Evolutionary conservation across 176 grass and related monocot species (phyloP).

Genomic region (Eremochloa ophiuroides): DNA sequence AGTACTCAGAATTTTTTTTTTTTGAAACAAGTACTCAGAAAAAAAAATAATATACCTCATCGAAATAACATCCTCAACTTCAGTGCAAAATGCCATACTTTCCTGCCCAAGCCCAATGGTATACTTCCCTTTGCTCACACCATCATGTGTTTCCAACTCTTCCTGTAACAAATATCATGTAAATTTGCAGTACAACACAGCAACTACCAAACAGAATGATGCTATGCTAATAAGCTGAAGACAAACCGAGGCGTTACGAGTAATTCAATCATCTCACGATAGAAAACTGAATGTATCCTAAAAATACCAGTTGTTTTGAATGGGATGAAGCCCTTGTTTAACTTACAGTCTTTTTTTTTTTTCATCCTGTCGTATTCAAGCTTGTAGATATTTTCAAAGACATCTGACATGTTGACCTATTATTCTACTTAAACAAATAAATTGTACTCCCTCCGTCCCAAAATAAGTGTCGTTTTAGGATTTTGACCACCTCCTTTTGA

Average conservation of each 20-base stretch:
- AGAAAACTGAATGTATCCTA: not conserved
- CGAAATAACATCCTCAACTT: conserved; percentile 94
- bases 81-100: conserved; percentile 90
- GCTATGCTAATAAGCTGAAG: not conserved
- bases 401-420: too few relatives aligned
- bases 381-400: not conserved
- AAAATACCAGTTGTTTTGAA: not conserved
- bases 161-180: conserved; percentile 52
- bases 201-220: not conserved
- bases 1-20: not conserved
- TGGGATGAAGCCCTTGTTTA: not conserved
- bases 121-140: conserved; percentile 92
- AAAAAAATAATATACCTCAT: conserved; percentile 62
- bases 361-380: not conserved
- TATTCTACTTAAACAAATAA: not conserved
- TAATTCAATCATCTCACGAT: not conserved
- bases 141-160: conserved; percentile 78
- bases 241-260: not conserved
- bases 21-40: not conserved
- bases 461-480: too few relatives aligned
- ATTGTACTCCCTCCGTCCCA: too few relatives aligned
- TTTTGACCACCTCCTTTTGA: too few relatives aligned
- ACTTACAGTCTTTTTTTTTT: not conserved
- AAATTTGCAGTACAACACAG: not conserved
- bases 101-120: conserved; percentile 96